Base-by-base conservation (phyloP, 75 land plant genomes). In the Azolla pinnata region DNA sequence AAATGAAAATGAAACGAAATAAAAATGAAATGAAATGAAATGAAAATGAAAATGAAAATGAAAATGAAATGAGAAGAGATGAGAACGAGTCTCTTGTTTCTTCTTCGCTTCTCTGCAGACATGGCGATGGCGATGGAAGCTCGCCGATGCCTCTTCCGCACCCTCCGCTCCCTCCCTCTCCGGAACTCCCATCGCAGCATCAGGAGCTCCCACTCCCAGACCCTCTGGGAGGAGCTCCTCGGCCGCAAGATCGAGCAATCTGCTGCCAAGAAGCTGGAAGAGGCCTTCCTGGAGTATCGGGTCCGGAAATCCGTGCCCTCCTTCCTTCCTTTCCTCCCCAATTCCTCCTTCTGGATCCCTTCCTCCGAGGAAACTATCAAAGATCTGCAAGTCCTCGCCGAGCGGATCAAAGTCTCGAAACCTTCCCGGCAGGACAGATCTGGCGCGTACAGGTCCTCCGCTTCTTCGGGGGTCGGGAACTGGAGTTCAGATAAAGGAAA, bases 291-390 rank as follows among this genome's bases (percentile, higher is more conserved):
- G 49, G 60, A 58, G 60, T 31, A 34, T 21, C 31, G 34, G 60
- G 34, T 58, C 7, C 5, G 35, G 21, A 31, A 58, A 20, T 33
- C 60, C 19, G 60, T 33, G 25, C 60, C 60, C 17, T 31, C 31
- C 2, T 58, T 33, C 38, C 18, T 58, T 1, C 60, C 60, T 31
- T 33, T 58, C 33, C 35, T 58, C 7, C 60, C 60, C 5, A 33
- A 33, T 31, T 14, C 20, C 20, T 58, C 60, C 33, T 58, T 31
- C 40, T 58, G 60, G 60, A 33, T 58, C 12, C 60, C 60, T 9
- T 58, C 60, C 8, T 31, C 31, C 20, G 60, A 58, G 33, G 60
- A 58, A 16, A 58, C 49, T 23, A 46, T 46, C 49, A 46, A 46
- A 23, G 21, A 46, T 46, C 49, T 46, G 4, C 49, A 46, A 46